phyloP scores from a whole-genome alignment of 331 rosid genomes.

The Acacia pycnantha region DNA sequence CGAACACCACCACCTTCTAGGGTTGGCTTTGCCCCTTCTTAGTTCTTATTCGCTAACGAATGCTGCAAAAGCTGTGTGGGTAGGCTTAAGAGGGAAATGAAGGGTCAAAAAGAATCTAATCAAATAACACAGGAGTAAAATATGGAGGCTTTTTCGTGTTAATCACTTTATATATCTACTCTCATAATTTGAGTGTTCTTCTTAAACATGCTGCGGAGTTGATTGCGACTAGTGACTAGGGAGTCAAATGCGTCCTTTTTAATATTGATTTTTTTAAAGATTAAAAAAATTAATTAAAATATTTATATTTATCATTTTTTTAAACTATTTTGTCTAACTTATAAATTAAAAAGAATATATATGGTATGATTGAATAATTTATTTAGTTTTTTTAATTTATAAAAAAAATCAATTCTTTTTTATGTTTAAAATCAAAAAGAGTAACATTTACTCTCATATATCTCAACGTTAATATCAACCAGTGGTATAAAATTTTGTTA shows the following conservation, averaged over 20 bases:
- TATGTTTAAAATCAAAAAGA: too few relatives aligned
- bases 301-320: too few relatives aligned
- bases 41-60: background rate
- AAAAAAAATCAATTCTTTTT: too few relatives aligned
- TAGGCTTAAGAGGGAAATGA: background rate
- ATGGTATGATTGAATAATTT: too few relatives aligned
- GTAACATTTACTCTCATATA: too few relatives aligned
- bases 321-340: too few relatives aligned
- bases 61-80: background rate
- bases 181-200: background rate
- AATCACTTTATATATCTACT: background rate
- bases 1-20: background rate
- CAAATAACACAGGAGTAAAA: background rate
- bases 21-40: conserved; percentile 11
- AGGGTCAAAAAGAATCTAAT: conserved; percentile 22
- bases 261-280: too few relatives aligned
- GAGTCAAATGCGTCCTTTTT: background rate
- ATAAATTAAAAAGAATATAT: too few relatives aligned
- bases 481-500: too few relatives aligned
- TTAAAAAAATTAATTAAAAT: too few relatives aligned
- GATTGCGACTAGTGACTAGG: background rate
- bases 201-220: background rate
- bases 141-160: background rate
- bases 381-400: too few relatives aligned
- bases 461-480: too few relatives aligned